Conservation (phyloP, 208 protist genomes). For the Porcisia deanei region DNA sequence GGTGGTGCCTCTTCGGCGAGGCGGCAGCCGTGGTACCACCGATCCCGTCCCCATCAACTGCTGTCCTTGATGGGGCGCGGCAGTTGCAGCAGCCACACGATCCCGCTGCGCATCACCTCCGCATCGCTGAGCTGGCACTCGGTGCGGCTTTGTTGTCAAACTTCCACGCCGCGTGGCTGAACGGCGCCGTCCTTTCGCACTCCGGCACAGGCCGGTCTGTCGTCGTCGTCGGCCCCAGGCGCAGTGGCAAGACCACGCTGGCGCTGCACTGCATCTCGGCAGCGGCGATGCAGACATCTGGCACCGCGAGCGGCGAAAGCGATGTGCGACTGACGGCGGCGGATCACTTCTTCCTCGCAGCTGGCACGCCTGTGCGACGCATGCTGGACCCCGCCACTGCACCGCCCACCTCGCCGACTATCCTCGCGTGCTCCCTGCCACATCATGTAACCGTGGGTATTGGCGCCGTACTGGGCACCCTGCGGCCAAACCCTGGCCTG, state of each 20-base stretch:
- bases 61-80: background rate
- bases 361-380: slow-evolving; percentile 23
- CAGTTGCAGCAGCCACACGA: slow-evolving; percentile 7
- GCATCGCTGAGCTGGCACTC: slow-evolving; percentile 43
- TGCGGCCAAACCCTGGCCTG: slow-evolving; percentile 59
- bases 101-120: slow-evolving; percentile 29
- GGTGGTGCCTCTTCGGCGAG: slow-evolving; percentile 75
- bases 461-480: slow-evolving; percentile 64
- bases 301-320: background rate
- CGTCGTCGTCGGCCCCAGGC: slow-evolving; percentile 50
- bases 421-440: slow-evolving; percentile 37
- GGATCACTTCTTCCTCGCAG: slow-evolving; percentile 55
- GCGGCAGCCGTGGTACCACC: slow-evolving; percentile 12
- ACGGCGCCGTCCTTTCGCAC: slow-evolving; percentile 57
- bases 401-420: background rate
- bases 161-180: slow-evolving; percentile 54
- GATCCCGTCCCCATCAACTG: background rate
- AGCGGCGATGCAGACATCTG: background rate
- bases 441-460: slow-evolving; percentile 46
- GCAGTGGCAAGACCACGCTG: slow-evolving; percentile 75
- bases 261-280: slow-evolving; percentile 67
- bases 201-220: slow-evolving; percentile 38
- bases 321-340: slow-evolving; percentile 45
- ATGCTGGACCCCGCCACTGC: slow-evolving; percentile 11
- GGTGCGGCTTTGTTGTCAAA: slow-evolving; percentile 39